These are phyloP conservation scores for Orbilia blumenaviensis DNA, from an alignment of 2,329 filamentous ascomycete genomes.

Conservation along the genomic window DNA sequence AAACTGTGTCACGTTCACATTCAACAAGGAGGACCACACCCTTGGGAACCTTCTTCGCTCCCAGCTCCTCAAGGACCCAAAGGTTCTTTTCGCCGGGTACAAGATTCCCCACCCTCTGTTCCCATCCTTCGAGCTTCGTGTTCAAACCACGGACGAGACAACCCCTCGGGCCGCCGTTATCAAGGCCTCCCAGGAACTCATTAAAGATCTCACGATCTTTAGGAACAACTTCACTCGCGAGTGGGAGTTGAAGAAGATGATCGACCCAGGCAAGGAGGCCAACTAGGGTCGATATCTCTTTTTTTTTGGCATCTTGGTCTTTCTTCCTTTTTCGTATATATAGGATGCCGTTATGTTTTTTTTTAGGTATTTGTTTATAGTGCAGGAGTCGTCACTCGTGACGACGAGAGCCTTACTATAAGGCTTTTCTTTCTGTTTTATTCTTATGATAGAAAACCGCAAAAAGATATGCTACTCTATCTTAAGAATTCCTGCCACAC, in stretches of 20 bases:
- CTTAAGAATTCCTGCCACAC: too few species aligned
- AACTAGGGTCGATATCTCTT: too few species aligned
- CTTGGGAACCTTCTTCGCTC: constrained; percentile 88
- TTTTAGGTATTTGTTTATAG: constrained; percentile 93
- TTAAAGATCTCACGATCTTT: constrained; percentile 80
- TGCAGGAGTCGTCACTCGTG: too few species aligned
- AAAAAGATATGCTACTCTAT: too few species aligned
- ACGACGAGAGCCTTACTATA: too few species aligned
- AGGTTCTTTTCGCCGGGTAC: constrained; percentile 91
- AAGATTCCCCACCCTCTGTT: constrained; percentile 67
- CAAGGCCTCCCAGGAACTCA: constrained; percentile 80
- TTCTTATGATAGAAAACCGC: too few species aligned
- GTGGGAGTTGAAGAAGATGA: constrained; percentile 76
- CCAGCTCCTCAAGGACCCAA: constrained; percentile 82
- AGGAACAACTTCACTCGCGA: constrained; percentile 92
- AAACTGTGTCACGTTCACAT: constrained; percentile 91
- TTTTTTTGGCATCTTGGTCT: too few species aligned
- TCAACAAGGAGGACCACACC: constrained; percentile 97
- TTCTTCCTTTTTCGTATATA: too few species aligned
- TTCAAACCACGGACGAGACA: constrained; percentile 86
- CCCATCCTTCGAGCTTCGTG: constrained; percentile 74
- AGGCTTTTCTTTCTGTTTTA: too few species aligned
- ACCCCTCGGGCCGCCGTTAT: constrained; percentile 87
- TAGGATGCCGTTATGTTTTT: too few species aligned
- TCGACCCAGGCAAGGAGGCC: constrained; percentile 41